Evolutionary conservation across 2,329 filamentous ascomycete genomes (phyloP).

Genomic region (Chrysosporium keratinophilum): DNA sequence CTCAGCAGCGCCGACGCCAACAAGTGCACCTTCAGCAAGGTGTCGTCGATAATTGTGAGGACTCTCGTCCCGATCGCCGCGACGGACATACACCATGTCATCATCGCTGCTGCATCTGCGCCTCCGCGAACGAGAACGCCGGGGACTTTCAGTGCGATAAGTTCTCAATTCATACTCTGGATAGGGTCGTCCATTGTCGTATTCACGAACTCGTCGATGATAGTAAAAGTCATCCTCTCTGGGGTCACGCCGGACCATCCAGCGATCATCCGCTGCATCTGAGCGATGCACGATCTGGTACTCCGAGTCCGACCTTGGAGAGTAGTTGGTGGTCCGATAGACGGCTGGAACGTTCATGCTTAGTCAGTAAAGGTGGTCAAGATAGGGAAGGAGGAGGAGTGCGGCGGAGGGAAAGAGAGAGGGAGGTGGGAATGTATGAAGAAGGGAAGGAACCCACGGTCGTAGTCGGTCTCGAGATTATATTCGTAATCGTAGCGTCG

Average conservation of each 20-base stretch:
- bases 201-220: constrained; percentile 46
- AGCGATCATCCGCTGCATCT: constrained; percentile 42
- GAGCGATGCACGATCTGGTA: constrained; percentile 52
- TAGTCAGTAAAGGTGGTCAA: constrained; percentile 1
- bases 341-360: constrained; percentile 46
- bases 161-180: constrained; percentile 34
- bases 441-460: constrained; percentile 33
- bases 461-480: constrained; percentile 37
- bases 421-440: constrained; percentile 38
- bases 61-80: constrained; percentile 37
- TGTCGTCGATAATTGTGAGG: constrained; percentile 43
- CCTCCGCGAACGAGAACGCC: constrained; percentile 35
- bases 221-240: constrained; percentile 54
- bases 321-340: constrained; percentile 42
- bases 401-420: constrained; percentile 40
- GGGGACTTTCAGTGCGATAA: constrained; percentile 42
- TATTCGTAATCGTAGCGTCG: constrained; percentile 36
- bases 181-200: constrained; percentile 39
- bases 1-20: constrained; percentile 51
- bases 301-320: constrained; percentile 44
- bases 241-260: constrained; percentile 36
- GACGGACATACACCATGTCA: constrained; percentile 50
- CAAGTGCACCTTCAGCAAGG: constrained; percentile 52
- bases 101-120: constrained; percentile 49
- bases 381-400: constrained; percentile 35